phyloP scores from a whole-genome alignment of 164 flowering plant genomes.

The Magnolia changhungtana region DNA sequence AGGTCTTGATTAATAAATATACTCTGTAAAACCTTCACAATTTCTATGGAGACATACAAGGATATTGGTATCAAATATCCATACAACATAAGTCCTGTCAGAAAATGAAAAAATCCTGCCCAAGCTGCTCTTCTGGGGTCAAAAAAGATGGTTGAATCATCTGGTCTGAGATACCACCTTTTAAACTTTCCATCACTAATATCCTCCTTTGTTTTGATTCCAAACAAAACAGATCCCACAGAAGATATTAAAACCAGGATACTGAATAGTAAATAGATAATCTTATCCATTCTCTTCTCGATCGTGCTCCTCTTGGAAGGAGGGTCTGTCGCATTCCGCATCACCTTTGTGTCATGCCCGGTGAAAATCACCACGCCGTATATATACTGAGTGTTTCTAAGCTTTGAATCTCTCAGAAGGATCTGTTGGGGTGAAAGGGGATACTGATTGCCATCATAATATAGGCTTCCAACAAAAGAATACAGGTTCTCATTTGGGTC shows the following conservation, averaged over 20 bases:
- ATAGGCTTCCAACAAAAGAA: constrained; percentile 67
- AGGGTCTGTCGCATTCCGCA: constrained; percentile 82
- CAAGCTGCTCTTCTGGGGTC: constrained; percentile 59
- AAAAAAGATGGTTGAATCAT: constrained; percentile 44
- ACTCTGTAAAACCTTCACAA: constrained; percentile 86
- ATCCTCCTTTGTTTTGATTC: constrained; percentile 53
- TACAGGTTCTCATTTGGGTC: constrained; percentile 89
- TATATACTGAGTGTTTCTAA: constrained; percentile 66
- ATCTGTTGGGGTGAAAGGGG: constrained; percentile 72
- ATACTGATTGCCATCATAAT: constrained; percentile 31
- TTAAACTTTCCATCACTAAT: constrained; percentile 32
- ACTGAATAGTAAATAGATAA: constrained; percentile 67
- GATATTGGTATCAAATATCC: constrained; percentile 88
- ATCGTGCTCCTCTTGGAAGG: constrained; percentile 87
- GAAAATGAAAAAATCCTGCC: constrained; percentile 71
- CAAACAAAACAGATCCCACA: constrained; percentile 67
- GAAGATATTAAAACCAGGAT: constrained; percentile 52
- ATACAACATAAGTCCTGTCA: constrained; percentile 83
- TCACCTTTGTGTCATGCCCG: constrained; percentile 89
- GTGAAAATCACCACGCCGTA: constrained; percentile 82
- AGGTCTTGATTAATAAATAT: constrained; percentile 76
- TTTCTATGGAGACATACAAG: constrained; percentile 78
- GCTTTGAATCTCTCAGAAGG: constrained; percentile 85
- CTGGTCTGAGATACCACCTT: constrained; percentile 90
- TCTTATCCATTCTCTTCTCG: constrained; percentile 80